Base-by-base conservation (phyloP, 345 rosid species). In the Anastatica hierochuntica region DNA sequence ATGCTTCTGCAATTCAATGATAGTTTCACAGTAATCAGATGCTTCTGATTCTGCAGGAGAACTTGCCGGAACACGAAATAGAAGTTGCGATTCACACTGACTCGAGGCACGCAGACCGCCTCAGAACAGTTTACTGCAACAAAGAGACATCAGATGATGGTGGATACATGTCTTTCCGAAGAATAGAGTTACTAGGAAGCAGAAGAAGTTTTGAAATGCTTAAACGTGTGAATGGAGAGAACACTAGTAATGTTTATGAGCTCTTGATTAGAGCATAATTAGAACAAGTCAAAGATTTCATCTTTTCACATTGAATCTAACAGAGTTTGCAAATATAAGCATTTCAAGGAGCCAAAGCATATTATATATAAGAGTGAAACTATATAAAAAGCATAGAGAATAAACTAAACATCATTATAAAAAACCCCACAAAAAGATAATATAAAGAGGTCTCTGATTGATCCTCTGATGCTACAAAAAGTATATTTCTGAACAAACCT, bases 191-290 rank as follows among this genome's bases (percentile, higher is more conserved):
- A 69, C 68, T 90, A 6, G 95, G 98, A 33, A 87, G 85, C 56
- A 74, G 88, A 7, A 80, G 68, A 62, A 72, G 80, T 57, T 90
- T 87, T 0, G 94, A 82, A 73, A 81, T 79, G 94, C 71, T 84
- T 59, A 87, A 82, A 75, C 90, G 85, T 15, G 86, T 87, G 24
- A 68, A 60, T 2, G 90, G 95, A 17, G 94, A 87, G 66, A 83
- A 80, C 66, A 84, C 78, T 33, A 76, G 88, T 59, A 81, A 83
- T 23, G 95, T 82, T 42, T 82, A 82, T 19, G 95, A 87, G 70
- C 88, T 90, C 54, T 54, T 90, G 69, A 71, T 84, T 44, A 77
- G 90, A 76, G 94, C 97, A n/a, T n/a, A n/a, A n/a, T n/a, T n/a
- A n/a, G n/a, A n/a, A n/a, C n/a, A n/a, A n/a, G n/a, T n/a, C n/a